Conservation (phyloP, 2,329 filamentous ascomycete genomes). For the Xylariaceae sp. region DNA sequence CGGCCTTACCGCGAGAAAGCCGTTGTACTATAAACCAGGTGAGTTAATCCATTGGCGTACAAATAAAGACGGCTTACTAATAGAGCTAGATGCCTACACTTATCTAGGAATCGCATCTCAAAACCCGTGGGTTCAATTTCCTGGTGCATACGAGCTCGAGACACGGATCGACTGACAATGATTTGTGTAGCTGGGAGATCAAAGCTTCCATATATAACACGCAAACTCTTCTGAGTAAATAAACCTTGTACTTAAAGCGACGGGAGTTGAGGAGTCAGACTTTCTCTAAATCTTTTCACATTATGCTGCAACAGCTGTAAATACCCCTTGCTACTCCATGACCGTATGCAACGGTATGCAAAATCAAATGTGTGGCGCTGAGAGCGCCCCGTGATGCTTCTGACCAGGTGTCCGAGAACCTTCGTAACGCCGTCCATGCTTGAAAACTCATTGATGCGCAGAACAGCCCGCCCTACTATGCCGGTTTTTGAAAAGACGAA, state of each 20-base stretch:
- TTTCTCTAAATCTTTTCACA: not conserved
- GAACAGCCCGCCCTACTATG: no score
- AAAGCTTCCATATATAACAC: conserved; percentile 58
- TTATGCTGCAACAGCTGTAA: conserved; percentile 4
- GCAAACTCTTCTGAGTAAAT: conserved; percentile 29
- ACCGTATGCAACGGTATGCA: conserved; percentile 8
- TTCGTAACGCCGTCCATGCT: no score
- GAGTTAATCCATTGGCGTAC: conserved; percentile 30
- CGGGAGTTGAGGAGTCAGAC: not conserved
- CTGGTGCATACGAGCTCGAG: no score
- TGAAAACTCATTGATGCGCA: no score
- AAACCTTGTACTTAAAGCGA: not conserved
- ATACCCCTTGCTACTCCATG: conserved; percentile 18
- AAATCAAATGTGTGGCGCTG: not conserved
- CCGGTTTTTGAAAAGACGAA: no score
- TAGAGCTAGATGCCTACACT: conserved; percentile 61
- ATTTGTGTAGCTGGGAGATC: conserved; percentile 48
- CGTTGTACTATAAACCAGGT: conserved; percentile 79
- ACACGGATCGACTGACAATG: no score
- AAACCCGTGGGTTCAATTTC: conserved; percentile 41
- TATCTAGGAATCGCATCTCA: conserved; percentile 59
- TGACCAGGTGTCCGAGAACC: no score
- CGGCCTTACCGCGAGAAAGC: conserved; percentile 52
- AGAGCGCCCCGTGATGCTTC: not conserved
- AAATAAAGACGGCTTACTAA: conserved; percentile 1